These are phyloP conservation scores for Akanthomyces uredinophilus DNA, from an alignment of 2,329 filamentous ascomycete species.

Conservation along the genomic window DNA sequence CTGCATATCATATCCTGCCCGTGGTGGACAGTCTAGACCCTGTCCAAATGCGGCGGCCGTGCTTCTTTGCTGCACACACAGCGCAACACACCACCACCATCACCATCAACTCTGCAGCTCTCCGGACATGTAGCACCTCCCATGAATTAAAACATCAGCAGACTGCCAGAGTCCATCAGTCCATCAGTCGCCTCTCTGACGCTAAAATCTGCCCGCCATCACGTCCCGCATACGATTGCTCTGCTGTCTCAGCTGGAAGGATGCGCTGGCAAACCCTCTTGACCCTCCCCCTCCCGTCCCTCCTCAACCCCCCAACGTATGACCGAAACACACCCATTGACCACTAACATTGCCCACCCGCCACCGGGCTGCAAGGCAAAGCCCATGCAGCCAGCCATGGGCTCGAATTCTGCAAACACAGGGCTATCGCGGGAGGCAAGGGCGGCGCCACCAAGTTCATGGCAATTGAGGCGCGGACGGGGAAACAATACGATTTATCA, in stretches of 20 bases:
- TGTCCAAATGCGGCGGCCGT: slow-evolving; percentile 2
- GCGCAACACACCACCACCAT: neutral
- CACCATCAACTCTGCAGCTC: neutral
- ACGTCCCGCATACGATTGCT: neutral
- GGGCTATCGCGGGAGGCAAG: neutral
- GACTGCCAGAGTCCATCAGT: neutral
- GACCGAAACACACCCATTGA: neutral
- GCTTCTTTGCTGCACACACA: neutral
- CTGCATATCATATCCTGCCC: neutral
- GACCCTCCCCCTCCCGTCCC: too few relatives aligned
- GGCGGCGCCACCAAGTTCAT: neutral
- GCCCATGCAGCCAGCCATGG: neutral
- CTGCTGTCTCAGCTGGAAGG: neutral
- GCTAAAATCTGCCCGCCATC: slow-evolving; percentile 5
- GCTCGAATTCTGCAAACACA: neutral
- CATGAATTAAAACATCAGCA: too few relatives aligned
- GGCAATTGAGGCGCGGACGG: neutral
- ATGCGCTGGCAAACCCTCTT: slow-evolving; percentile 5
- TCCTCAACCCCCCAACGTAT: neutral
- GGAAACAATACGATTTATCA: neutral
- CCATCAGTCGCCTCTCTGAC: neutral
- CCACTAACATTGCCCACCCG: neutral
- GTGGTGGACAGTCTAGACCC: neutral
- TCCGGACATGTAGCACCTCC: too few relatives aligned
- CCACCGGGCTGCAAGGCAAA: neutral